Conservation (phyloP, 306 rosid species). For the Sesbania bispinosa region DNA sequence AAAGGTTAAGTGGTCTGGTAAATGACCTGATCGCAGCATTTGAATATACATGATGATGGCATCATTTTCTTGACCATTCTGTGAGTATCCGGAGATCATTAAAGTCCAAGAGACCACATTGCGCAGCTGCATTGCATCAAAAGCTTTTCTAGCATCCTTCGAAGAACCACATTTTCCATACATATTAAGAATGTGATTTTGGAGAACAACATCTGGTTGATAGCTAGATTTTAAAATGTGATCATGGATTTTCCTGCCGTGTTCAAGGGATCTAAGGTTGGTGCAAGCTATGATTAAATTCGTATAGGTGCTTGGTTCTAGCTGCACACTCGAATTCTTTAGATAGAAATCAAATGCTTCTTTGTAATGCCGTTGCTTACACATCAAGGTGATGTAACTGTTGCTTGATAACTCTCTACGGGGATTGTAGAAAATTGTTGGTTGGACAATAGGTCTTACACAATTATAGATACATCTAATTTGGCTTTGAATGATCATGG, state of each 20-base stretch:
- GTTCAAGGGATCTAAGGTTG: conserved; percentile 52
- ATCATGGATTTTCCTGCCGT: conserved; percentile 51
- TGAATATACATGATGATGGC: conserved; percentile 53
- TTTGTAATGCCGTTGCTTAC: conserved; percentile 45
- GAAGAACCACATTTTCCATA: conserved; percentile 74
- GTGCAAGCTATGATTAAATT: conserved; percentile 62
- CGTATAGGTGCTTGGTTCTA: conserved; percentile 46
- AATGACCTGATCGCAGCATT: conserved; percentile 53
- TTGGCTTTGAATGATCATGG: conserved; percentile 35
- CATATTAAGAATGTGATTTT: conserved; percentile 68
- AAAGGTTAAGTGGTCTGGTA: conserved; percentile 66
- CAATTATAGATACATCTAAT: conserved; percentile 29
- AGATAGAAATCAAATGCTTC: conserved; percentile 53
- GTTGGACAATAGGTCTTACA: conserved; percentile 22
- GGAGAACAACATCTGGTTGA: conserved; percentile 47
- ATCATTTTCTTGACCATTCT: conserved; percentile 44
- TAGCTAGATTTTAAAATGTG: conserved; percentile 40
- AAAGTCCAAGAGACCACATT: conserved; percentile 83
- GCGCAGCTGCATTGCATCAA: conserved; percentile 57
- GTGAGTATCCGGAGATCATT: conserved; percentile 64
- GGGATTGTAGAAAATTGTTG: conserved; percentile 16
- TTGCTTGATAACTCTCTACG: conserved; percentile 35
- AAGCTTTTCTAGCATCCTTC: conserved; percentile 59
- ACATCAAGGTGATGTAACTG: conserved; percentile 44
- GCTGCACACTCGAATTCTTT: conserved; percentile 26